Evolutionary conservation across 164 flowering plant genomes (phyloP), one percentile per base, ranked within the genome.

Genomic region (Magnolia changhungtana): DNA sequence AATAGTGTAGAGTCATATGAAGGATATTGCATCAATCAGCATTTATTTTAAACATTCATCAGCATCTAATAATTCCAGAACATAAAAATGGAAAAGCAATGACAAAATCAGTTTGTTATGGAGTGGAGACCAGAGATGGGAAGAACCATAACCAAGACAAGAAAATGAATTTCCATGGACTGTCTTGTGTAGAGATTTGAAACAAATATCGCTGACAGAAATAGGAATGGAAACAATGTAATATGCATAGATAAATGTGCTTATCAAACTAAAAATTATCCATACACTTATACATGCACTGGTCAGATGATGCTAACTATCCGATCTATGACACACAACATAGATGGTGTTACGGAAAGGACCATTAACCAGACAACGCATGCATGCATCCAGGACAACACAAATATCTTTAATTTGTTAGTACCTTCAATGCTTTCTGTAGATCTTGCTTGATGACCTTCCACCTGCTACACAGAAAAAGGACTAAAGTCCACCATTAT

Each of bases 341-440:
- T 14, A 58, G 63, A 19, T 37, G 45, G 45, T 37, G 45, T 37
- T 37, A 11, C 13, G 13, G 19, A 55, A 55, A 37, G 45, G 61
- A 8, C 61, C 61, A 55, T 7, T 11, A 55, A 16, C 61, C 13
- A 10, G 61, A 13, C 13, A 13, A 16, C 1, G 18, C 16, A 55
- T 55, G 61, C 18, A 27, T 14, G 14, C 18, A 67, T 23, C 27
- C 29, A 14, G 8, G 50, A 9, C 13, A 24, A 65, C 7, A 29
- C 31, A 65, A 10, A 29, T 29, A 55, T 55, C 13, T 68, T 68
- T 6, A 27, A 70, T 52, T 51, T 24, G 59, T 2, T 24, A 66
- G 64, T 88, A 91, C 96, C 96, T 91, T 88, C 91, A 75, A 66
- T 80, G 72, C 78, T 79, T 75, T 86, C 89, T 71, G 72, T 68